Evolutionary conservation across 2,329 filamentous ascomycete species (phyloP).

Genomic region (Fusarium floridanum): DNA sequence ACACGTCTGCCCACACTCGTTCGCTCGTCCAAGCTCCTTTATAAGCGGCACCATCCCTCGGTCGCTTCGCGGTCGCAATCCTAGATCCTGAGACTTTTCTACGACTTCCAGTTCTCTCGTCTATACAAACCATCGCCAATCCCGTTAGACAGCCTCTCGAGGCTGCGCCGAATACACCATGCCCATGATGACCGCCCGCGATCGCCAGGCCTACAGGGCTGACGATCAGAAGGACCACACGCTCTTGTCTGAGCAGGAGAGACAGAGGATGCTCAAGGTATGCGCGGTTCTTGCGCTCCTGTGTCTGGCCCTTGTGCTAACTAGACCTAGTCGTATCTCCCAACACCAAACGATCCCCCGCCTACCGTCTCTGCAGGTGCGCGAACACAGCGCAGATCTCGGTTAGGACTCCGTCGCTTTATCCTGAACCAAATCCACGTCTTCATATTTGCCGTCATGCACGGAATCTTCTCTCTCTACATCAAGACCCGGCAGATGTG

Average conservation of each 20-base stretch:
- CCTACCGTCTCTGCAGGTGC: slow-evolving; percentile 29
- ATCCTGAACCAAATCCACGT: slow-evolving; percentile 73
- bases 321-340: slow-evolving; percentile 52
- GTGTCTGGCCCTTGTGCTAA: slow-evolving; percentile 2
- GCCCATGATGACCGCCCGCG: slow-evolving; percentile 52
- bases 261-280: slow-evolving; percentile 54
- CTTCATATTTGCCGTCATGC: slow-evolving; percentile 76
- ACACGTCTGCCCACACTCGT: slow-evolving; percentile 40
- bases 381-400: slow-evolving; percentile 52
- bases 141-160: slow-evolving; percentile 43
- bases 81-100: slow-evolving; percentile 6
- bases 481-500: slow-evolving; percentile 85
- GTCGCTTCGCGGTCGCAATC: slow-evolving; percentile 22
- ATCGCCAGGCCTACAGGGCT: slow-evolving; percentile 56
- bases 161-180: slow-evolving; percentile 49
- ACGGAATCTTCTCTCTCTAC: slow-evolving; percentile 89
- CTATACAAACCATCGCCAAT: neutral
- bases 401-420: slow-evolving; percentile 72
- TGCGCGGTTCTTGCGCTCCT: slow-evolving; percentile 4
- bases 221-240: slow-evolving; percentile 54
- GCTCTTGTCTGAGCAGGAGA: slow-evolving; percentile 53
- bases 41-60: slow-evolving; percentile 38
- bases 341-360: slow-evolving; percentile 50
- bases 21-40: slow-evolving; percentile 35
- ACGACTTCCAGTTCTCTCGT: neutral